Base-by-base conservation (phyloP, 2,329 filamentous ascomycete species). In the Blumeria hordei region DNA sequence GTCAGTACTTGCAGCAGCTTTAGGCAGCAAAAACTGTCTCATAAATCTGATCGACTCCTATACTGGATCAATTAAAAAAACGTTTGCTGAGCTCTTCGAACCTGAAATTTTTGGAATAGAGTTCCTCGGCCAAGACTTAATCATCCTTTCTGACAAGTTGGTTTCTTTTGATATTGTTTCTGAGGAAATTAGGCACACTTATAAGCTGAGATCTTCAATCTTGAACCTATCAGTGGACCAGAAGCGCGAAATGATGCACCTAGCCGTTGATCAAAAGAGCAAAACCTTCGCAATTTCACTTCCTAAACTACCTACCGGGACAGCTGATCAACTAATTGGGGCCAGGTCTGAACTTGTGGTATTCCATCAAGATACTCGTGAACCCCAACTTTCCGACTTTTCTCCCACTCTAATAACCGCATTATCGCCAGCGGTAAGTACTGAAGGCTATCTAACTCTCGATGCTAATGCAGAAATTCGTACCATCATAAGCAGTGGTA, bases 101-200 rank as follows among this genome's bases (percentile, higher is more conserved):
- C 78, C 79, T 6, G 72, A 75, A 16, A 71, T 88, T 7, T 75
- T 79, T 56, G 77, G 76, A n/a, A 68, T 93, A 34, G 78, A 74
- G 5, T 81, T 93, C 54, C 68, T 92, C 2, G 81, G 80, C 1
- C 80, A 81, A 28, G 81, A 83, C 63, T 69, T 98, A 16, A 72
- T 96, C 56, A 75, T 85, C 49, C 70, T 94, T 1, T 86, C 86
- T 0, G 74, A 82, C 45, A 75, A 78, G 33, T 72, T 95, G 8
- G 73, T 78, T 43, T 81, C 94, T 37, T 94, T 87, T 72, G 85
- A 98, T 66, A 75, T 93, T 10, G 85, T 96, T 7, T 74, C 80
- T 53, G 85, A 94, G 62, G 75, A 81, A 61, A 72, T 88, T 50
- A 75, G 77, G 37, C 87, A 83, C 63, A 78, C 77, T 52, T 72